Percentiles rank a stretch among this genome's conserved stretches.
Conservation (phyloP, 805 yeast genomes). For the Lachancea mirantina region DNA sequence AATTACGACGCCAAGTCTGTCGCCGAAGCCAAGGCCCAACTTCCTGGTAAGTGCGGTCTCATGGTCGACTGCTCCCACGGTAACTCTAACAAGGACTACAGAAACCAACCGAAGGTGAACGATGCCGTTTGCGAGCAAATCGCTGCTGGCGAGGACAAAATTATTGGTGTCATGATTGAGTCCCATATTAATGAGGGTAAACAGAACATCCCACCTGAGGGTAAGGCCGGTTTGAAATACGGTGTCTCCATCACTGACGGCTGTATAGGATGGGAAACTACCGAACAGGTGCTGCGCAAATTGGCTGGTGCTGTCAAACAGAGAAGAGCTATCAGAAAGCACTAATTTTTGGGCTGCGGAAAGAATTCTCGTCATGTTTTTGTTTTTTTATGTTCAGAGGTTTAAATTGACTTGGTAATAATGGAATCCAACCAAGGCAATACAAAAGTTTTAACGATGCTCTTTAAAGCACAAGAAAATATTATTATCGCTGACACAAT, state of each 20-base stretch:
- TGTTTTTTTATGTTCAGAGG: too few relatives aligned
- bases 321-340: conserved; percentile 52
- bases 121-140: conserved; percentile 75
- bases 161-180: conserved; percentile 95
- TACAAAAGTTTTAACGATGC: too few relatives aligned
- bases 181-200: conserved; percentile 86
- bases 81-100: conserved; percentile 88
- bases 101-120: conserved; percentile 93
- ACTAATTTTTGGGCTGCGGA: too few relatives aligned
- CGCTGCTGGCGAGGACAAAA: conserved; percentile 65
- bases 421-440: too few relatives aligned
- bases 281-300: conserved; percentile 69
- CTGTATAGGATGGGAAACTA: conserved; percentile 88
- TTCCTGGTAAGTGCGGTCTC: conserved; percentile 42
- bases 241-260: conserved; percentile 98
- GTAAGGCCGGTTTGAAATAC: conserved; percentile 58
- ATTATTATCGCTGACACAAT: too few relatives aligned
- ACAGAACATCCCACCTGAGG: conserved; percentile 68
- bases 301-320: conserved; percentile 77
- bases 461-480: too few relatives aligned
- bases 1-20: conserved; percentile 84
- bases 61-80: conserved; percentile 99
- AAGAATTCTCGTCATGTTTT: too few relatives aligned
- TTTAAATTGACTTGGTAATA: too few relatives aligned
- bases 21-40: conserved; percentile 60